A percentile compares a stretch with the other conserved stretches of the same genome.
phyloP scores from a whole-genome alignment of 176 grass and related monocot species.

The Puya raimondii region DNA sequence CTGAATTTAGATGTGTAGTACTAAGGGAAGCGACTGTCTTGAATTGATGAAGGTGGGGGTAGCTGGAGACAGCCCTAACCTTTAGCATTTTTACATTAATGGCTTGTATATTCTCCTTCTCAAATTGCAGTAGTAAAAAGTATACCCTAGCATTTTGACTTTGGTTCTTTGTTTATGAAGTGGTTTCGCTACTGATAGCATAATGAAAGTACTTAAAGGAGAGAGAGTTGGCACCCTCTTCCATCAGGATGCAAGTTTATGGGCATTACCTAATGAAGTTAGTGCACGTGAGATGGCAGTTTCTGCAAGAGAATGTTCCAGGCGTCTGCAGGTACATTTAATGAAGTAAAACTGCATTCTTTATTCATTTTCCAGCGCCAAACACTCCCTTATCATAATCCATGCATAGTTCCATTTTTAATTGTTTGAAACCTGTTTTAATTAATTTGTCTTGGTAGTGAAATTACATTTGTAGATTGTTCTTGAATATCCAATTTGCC shows the following conservation, averaged over 20 bases:
- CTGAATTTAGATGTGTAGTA: too few species aligned
- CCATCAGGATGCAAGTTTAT: constrained; percentile 54
- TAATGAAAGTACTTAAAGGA: constrained; percentile 79
- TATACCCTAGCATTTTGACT: not conserved
- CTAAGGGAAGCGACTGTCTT: too few species aligned
- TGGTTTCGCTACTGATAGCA: constrained; percentile 70
- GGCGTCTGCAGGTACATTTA: constrained; percentile 50
- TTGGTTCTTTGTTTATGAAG: constrained; percentile 29
- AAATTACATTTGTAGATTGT: not conserved
- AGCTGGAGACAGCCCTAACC: too few species aligned
- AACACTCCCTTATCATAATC: not conserved
- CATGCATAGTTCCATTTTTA: not conserved
- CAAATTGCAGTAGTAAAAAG: not conserved
- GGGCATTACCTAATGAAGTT: constrained; percentile 44
- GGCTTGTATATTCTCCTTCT: not conserved
- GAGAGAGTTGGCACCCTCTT: constrained; percentile 92
- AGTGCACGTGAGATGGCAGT: constrained; percentile 72
- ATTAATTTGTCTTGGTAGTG: not conserved
- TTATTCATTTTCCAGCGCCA: not conserved
- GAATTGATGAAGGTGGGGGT: too few species aligned
- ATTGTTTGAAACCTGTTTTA: not conserved
- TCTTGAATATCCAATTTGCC: not conserved
- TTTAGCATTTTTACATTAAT: too few species aligned
- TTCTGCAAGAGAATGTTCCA: constrained; percentile 73
- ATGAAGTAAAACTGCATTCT: not conserved